These are phyloP conservation scores for Trichoderma reesei DNA, from an alignment of 495 filamentous ascomycete species.

Conservation along the genomic window DNA sequence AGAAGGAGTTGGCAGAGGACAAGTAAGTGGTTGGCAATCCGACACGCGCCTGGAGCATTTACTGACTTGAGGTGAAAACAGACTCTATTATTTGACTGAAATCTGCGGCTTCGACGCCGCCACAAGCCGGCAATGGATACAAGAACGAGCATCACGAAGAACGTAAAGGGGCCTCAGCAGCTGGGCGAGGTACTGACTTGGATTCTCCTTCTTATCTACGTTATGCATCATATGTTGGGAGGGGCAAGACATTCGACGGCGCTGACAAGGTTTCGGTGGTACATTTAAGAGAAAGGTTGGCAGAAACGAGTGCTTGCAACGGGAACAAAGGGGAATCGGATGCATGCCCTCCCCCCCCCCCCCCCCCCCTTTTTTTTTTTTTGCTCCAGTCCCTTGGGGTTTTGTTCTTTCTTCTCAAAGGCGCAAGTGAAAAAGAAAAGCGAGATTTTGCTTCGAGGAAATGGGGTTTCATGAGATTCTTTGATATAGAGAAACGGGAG, in stretches of 20 bases:
- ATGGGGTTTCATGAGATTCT: background rate
- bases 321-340: background rate
- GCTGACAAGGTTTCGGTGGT: background rate
- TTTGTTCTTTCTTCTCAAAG: background rate
- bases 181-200: conserved; percentile 14
- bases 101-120: conserved; percentile 37
- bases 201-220: background rate
- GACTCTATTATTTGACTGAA: conserved; percentile 34
- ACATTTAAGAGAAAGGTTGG: background rate
- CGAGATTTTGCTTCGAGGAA: background rate
- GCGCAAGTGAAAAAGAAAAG: background rate
- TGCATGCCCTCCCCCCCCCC: too few species aligned
- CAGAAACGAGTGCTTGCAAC: background rate
- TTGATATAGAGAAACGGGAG: too few species aligned
- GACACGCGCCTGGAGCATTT: conserved; percentile 13
- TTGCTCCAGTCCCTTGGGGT: too few species aligned
- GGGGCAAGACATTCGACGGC: background rate
- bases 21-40: conserved; percentile 26
- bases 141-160: conserved; percentile 25
- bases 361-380: too few species aligned
- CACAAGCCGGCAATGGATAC: conserved; percentile 29
- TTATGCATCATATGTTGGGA: background rate
- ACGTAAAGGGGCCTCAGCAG: conserved; percentile 23
- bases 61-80: background rate
- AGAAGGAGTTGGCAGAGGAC: conserved; percentile 49